A percentile compares a stretch with the other conserved stretches of the same genome.
These are phyloP conservation scores for Ramaria sp. DNA, from an alignment of 768 basidiomycete genomes.

Conservation along the genomic window DNA sequence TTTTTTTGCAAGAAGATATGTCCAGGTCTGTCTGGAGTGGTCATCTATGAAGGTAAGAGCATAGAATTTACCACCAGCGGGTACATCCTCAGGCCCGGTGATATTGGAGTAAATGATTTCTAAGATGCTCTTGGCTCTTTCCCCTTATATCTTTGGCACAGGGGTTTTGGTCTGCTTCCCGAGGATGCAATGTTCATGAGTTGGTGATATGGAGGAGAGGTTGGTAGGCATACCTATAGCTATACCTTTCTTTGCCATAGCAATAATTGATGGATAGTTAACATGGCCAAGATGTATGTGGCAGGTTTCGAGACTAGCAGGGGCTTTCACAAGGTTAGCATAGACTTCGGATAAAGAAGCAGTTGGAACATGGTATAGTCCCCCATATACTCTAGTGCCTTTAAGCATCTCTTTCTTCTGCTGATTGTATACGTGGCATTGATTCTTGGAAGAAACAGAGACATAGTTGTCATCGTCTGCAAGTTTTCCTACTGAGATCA, in stretches of 20 bases:
- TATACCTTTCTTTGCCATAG: too few species aligned
- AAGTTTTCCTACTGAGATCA: conserved; percentile 12
- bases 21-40: conserved; percentile 5
- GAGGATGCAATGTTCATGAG: conserved; percentile 26
- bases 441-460: too few species aligned
- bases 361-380: neutral
- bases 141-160: conserved; percentile 19
- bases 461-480: neutral
- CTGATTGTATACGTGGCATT: too few species aligned
- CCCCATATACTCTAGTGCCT: too few species aligned
- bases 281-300: conserved; percentile 18
- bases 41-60: conserved; percentile 12
- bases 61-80: conserved; percentile 5
- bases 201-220: conserved; percentile 15
- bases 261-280: conserved; percentile 10
- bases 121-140: too few species aligned
- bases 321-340: too few species aligned
- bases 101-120: conserved; percentile 8
- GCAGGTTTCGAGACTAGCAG: conserved; percentile 13
- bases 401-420: too few species aligned
- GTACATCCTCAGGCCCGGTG: conserved; percentile 11
- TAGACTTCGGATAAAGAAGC: too few species aligned
- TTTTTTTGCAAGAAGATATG: conserved; percentile 4
- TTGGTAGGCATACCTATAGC: conserved; percentile 16
- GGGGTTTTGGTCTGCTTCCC: conserved; percentile 27